Conservation (phyloP, 768 basidiomycete genomes). For the Clitopilus passeckerianus region DNA sequence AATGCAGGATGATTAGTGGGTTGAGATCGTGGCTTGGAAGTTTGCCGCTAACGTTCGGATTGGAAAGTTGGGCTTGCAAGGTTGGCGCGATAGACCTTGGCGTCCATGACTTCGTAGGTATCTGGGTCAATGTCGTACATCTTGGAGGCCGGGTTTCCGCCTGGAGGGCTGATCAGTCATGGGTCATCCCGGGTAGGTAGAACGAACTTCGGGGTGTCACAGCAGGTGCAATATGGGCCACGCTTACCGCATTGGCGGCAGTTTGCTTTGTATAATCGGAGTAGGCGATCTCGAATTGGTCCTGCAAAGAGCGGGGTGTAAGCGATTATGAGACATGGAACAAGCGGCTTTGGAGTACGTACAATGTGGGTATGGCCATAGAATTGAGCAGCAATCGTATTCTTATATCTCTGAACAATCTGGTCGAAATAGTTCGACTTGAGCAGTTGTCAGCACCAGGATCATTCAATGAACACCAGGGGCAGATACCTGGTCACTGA, state of each 20-base stretch:
- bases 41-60: constrained; percentile 29
- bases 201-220: constrained; percentile 50
- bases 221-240: constrained; percentile 49
- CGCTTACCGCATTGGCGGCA: constrained; percentile 38
- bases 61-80: constrained; percentile 40
- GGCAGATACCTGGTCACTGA: constrained; percentile 43
- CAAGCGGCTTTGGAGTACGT: constrained; percentile 6
- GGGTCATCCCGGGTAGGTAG: background rate
- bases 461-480: background rate
- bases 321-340: background rate
- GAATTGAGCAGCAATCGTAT: constrained; percentile 56
- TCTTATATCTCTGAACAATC: constrained; percentile 52
- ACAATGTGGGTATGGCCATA: constrained; percentile 56
- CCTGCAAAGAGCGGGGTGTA: constrained; percentile 21
- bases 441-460: background rate
- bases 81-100: constrained; percentile 41
- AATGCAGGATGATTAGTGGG: constrained; percentile 1
- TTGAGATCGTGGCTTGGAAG: background rate
- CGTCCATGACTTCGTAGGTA: constrained; percentile 62
- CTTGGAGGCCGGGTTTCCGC: constrained; percentile 51
- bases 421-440: constrained; percentile 64
- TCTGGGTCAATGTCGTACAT: constrained; percentile 64
- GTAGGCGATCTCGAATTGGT: constrained; percentile 58
- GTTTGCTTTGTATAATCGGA: constrained; percentile 43
- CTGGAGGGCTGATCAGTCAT: constrained; percentile 18